Evolutionary conservation across 2,329 filamentous ascomycete species (phyloP).

Genomic region (Nemania sp.): DNA sequence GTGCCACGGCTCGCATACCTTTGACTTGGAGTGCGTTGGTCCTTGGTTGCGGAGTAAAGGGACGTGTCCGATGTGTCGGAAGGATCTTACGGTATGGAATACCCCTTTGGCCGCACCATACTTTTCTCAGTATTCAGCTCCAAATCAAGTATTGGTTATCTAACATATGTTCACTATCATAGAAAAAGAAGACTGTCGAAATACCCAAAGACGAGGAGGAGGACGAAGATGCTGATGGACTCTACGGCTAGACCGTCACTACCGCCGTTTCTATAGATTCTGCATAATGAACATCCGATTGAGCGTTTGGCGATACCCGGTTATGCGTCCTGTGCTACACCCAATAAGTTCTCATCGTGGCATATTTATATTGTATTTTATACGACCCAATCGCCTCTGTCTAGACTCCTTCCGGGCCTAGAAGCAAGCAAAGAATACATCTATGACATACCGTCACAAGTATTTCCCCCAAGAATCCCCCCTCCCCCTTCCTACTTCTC

Average conservation of each 20-base stretch:
- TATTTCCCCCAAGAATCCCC: no score
- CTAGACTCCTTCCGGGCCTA: background rate
- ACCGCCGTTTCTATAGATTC: constrained; percentile 1
- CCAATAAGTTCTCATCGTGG: background rate
- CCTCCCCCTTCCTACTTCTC: background rate
- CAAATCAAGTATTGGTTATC: constrained; percentile 6
- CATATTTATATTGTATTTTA: constrained; percentile 6
- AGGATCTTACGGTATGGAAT: constrained; percentile 61
- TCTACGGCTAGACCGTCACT: constrained; percentile 56
- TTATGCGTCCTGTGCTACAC: constrained; percentile 6
- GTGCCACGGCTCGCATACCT: constrained; percentile 68
- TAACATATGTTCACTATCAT: constrained; percentile 37
- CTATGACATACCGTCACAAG: background rate
- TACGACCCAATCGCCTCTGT: constrained; percentile 1
- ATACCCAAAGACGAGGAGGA: constrained; percentile 64
- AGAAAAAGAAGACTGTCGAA: constrained; percentile 63
- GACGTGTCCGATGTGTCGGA: constrained; percentile 72
- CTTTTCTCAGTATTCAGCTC: background rate
- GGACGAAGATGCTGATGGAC: constrained; percentile 62
- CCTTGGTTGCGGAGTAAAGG: constrained; percentile 75
- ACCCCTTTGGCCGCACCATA: no score
- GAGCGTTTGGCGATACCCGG: constrained; percentile 34
- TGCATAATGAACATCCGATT: constrained; percentile 5
- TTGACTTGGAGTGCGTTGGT: constrained; percentile 75
- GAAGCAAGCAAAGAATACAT: background rate